These are phyloP conservation scores for Leishmania tropica DNA, from an alignment of 208 protist genomes.

Conservation along the genomic window DNA sequence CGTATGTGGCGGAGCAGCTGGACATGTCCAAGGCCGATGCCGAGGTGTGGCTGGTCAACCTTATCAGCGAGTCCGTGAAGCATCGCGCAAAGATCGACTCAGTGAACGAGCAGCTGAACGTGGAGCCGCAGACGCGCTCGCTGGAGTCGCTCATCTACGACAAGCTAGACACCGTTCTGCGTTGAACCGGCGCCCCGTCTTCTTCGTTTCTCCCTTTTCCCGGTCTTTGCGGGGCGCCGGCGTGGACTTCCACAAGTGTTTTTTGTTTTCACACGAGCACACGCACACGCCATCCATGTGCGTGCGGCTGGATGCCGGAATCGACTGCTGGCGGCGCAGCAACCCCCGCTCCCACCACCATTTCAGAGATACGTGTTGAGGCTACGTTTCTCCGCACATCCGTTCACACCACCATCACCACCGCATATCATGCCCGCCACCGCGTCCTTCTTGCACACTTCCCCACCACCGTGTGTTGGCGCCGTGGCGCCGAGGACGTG, in stretches of 20 bases:
- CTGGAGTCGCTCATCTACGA: constrained; percentile 78
- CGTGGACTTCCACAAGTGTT: too few species aligned
- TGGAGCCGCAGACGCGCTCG: constrained; percentile 75
- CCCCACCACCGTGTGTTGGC: background rate
- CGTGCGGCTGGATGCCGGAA: too few species aligned
- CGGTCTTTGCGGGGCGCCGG: background rate
- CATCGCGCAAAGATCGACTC: constrained; percentile 93
- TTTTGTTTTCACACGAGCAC: too few species aligned
- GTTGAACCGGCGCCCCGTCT: background rate
- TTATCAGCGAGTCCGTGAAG: constrained; percentile 88
- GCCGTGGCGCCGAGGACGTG: background rate
- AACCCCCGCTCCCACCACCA: too few species aligned
- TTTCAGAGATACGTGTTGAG: too few species aligned
- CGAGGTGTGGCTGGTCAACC: constrained; percentile 91
- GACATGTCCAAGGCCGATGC: constrained; percentile 71
- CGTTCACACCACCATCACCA: too few species aligned
- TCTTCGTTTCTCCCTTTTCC: background rate
- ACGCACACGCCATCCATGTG: too few species aligned
- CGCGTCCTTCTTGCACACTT: background rate
- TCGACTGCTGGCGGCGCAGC: too few species aligned
- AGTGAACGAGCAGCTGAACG: constrained; percentile 83
- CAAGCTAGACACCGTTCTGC: constrained; percentile 64
- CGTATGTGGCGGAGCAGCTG: constrained; percentile 82
- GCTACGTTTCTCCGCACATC: too few species aligned
- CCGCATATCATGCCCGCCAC: too few species aligned